Evolutionary conservation across 305 asterid genomes (phyloP).

Genomic region (Lippia alba): DNA sequence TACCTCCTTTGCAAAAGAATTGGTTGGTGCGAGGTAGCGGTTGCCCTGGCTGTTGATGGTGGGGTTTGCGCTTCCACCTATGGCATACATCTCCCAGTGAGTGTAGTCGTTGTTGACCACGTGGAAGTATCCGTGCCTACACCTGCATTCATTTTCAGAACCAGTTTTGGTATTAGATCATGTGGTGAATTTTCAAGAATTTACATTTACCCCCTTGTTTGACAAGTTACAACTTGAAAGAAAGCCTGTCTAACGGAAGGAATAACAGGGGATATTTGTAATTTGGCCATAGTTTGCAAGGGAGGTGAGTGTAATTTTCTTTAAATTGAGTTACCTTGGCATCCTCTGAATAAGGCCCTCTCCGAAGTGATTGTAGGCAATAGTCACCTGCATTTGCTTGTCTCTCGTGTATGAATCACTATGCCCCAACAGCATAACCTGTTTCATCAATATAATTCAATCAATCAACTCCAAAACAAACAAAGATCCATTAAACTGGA

Average conservation of each 20-base stretch:
- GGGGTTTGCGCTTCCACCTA: slow-evolving; percentile 90
- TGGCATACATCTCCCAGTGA: slow-evolving; percentile 98
- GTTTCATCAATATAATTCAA: slow-evolving; percentile 23
- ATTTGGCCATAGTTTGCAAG: neutral
- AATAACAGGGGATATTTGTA: neutral
- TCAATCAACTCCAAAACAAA: too few species aligned
- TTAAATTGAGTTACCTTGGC: slow-evolving; percentile 70
- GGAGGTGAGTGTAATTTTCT: neutral
- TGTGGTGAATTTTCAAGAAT: neutral
- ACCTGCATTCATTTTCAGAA: slow-evolving; percentile 48
- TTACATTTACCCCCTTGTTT: too few species aligned
- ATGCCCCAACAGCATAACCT: slow-evolving; percentile 94
- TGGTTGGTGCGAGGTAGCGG: slow-evolving; percentile 83
- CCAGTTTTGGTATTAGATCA: slow-evolving; percentile 11
- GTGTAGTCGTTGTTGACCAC: slow-evolving; percentile 97
- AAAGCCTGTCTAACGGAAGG: neutral
- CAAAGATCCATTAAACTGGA: too few species aligned
- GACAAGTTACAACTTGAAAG: neutral
- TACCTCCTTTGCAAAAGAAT: slow-evolving; percentile 90
- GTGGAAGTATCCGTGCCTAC: slow-evolving; percentile 91
- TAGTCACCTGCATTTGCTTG: slow-evolving; percentile 93
- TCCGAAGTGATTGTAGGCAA: slow-evolving; percentile 94
- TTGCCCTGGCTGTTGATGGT: slow-evolving; percentile 96
- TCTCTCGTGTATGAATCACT: slow-evolving; percentile 83
- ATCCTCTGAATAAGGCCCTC: slow-evolving; percentile 93